phyloP scores from a whole-genome alignment of 1,139 yeast genomes.

The Candida labiduridarum region DNA sequence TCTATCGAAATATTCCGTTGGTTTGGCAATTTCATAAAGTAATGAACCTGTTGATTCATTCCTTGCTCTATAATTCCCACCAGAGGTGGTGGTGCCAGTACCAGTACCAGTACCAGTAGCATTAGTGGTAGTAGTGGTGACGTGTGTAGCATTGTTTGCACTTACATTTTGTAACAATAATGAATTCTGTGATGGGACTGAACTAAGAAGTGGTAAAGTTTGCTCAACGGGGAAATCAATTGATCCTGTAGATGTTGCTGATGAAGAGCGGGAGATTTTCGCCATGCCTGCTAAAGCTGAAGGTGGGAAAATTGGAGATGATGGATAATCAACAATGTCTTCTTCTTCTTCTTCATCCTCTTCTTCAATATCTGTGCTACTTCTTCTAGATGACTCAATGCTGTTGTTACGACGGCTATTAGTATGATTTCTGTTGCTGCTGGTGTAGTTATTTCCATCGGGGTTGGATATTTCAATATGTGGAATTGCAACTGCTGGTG shows the following conservation, averaged over 20 bases:
- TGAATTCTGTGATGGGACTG: constrained; percentile 29
- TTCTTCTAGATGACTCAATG: not conserved
- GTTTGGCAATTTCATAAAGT: constrained; percentile 24
- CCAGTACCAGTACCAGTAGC: constrained; percentile 2
- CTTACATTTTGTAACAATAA: constrained; percentile 13
- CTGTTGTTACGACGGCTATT: not conserved
- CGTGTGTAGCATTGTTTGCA: too few relatives aligned
- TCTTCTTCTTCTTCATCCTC: constrained; percentile 16
- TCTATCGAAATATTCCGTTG: constrained; percentile 12
- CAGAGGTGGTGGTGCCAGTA: constrained; percentile 4
- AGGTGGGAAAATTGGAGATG: constrained; percentile 13
- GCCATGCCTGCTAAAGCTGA: constrained; percentile 14
- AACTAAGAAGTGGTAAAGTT: constrained; percentile 39
- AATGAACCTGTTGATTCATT: constrained; percentile 32
- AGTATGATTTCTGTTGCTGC: constrained; percentile 13
- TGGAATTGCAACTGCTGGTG: constrained; percentile 4
- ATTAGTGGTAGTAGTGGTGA: too few relatives aligned
- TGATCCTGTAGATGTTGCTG: constrained; percentile 11
- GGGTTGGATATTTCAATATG: constrained; percentile 2
- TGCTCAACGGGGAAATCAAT: constrained; percentile 35
- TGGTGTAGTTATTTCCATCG: constrained; percentile 13
- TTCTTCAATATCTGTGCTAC: not conserved
- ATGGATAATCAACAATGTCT: constrained; percentile 20
- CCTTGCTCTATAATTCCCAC: constrained; percentile 2
- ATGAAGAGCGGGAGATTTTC: constrained; percentile 8